These are phyloP conservation scores for Yarrowia divulgata DNA, from an alignment of 805 yeast species.

Conservation along the genomic window DNA sequence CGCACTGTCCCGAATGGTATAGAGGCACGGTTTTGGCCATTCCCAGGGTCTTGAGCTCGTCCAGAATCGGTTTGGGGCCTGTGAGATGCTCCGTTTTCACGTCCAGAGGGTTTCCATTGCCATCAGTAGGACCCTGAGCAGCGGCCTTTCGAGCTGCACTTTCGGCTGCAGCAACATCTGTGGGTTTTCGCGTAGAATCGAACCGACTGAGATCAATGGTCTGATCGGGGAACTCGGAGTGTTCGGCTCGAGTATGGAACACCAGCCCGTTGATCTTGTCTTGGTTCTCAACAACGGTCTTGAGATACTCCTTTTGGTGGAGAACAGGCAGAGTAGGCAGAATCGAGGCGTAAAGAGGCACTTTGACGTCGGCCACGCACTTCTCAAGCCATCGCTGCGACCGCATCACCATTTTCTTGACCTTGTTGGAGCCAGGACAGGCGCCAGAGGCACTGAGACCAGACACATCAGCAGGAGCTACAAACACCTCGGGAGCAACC, in stretches of 20 bases:
- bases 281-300: conserved; percentile 40
- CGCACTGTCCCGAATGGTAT: conserved; percentile 43
- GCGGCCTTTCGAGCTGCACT: conserved; percentile 22
- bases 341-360: conserved; percentile 47
- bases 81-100: conserved; percentile 31
- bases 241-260: conserved; percentile 42
- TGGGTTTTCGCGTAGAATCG: conserved; percentile 37
- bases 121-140: conserved; percentile 32
- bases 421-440: conserved; percentile 51
- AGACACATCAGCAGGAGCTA: conserved; percentile 49
- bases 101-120: conserved; percentile 27
- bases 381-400: conserved; percentile 49
- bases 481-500: conserved; percentile 49
- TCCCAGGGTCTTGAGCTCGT: conserved; percentile 27
- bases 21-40: conserved; percentile 3
- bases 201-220: conserved; percentile 38
- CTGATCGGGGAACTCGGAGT: conserved; percentile 13
- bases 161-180: conserved; percentile 11
- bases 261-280: conserved; percentile 24
- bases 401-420: conserved; percentile 51
- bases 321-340: conserved; percentile 48
- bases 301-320: conserved; percentile 45
- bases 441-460: conserved; percentile 47
- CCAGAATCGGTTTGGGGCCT: conserved; percentile 6
- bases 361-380: conserved; percentile 41